Conservation (phyloP, 2,329 filamentous ascomycete genomes). For the Fusarium sp. region DNA sequence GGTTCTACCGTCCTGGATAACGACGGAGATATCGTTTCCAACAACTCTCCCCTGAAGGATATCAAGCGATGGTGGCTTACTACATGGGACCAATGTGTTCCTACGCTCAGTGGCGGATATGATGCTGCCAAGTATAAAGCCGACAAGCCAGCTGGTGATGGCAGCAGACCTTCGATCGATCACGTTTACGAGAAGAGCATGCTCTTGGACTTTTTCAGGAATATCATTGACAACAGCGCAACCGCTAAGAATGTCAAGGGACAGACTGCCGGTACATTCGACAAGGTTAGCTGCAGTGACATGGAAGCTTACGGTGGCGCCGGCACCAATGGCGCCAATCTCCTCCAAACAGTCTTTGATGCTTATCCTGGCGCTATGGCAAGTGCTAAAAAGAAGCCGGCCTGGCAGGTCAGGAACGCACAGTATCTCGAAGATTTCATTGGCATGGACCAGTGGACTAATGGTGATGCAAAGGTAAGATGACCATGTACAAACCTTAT, state of each 20-base stretch:
- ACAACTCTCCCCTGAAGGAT: neutral
- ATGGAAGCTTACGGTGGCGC: constrained; percentile 10
- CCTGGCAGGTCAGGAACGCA: fast-evolving
- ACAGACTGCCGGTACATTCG: fast-evolving
- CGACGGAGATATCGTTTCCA: neutral
- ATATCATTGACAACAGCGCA: neutral
- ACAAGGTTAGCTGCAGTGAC: constrained; percentile 30
- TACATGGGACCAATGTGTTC: constrained; percentile 2
- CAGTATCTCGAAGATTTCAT: constrained; percentile 23
- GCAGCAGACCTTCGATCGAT: constrained; percentile 8
- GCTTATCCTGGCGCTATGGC: constrained; percentile 7
- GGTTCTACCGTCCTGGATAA: neutral
- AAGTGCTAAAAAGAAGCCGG: neutral
- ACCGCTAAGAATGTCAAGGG: neutral
- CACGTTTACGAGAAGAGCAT: constrained; percentile 37
- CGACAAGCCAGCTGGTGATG: neutral
- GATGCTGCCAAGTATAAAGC: neutral
- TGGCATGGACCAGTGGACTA: constrained; percentile 24
- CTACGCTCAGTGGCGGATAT: neutral
- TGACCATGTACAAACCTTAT: neutral
- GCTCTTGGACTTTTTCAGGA: constrained; percentile 13
- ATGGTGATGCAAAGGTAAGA: constrained; percentile 20
- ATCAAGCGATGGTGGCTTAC: constrained; percentile 14
- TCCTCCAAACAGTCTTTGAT: constrained; percentile 8
- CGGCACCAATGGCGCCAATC: neutral